These are phyloP conservation scores for Aspergillus carlsbadensis DNA, from an alignment of 495 filamentous ascomycete genomes.

Conservation along the genomic window DNA sequence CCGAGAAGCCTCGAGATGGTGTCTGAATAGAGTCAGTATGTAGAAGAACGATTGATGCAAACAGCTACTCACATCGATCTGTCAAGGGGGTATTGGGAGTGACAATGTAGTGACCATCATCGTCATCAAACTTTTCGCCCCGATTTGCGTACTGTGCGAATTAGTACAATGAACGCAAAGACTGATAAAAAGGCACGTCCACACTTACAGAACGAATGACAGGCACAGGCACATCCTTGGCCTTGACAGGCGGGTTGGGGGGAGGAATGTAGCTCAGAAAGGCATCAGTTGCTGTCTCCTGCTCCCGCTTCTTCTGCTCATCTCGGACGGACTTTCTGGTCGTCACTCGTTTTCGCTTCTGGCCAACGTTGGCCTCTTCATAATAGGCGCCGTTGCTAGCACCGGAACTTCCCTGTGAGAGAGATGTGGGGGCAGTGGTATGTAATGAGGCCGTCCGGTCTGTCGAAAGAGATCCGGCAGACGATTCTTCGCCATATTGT, in stretches of 20 bases:
- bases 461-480: conserved; percentile 71
- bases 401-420: conserved; percentile 69
- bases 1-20: conserved; percentile 84
- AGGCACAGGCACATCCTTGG: conserved; percentile 82
- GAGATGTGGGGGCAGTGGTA: conserved; percentile 88
- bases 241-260: conserved; percentile 84
- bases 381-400: conserved; percentile 52
- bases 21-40: conserved; percentile 53
- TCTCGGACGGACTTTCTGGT: conserved; percentile 75
- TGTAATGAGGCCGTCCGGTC: conserved; percentile 83
- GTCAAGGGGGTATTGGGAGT: conserved; percentile 78
- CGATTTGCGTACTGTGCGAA: conserved; percentile 40
- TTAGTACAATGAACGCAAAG: conserved; percentile 18
- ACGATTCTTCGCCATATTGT: conserved; percentile 61
- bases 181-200: not conserved
- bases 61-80: conserved; percentile 72
- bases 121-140: conserved; percentile 77
- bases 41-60: not conserved
- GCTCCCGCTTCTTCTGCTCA: conserved; percentile 74
- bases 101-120: conserved; percentile 96
- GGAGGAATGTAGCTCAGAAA: conserved; percentile 81
- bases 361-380: conserved; percentile 59
- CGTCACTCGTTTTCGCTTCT: conserved; percentile 82
- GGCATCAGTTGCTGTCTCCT: conserved; percentile 64
- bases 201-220: conserved; percentile 80